These are phyloP conservation scores for Myotisia sp. DNA, from an alignment of 2,329 filamentous ascomycete species.

Conservation along the genomic window DNA sequence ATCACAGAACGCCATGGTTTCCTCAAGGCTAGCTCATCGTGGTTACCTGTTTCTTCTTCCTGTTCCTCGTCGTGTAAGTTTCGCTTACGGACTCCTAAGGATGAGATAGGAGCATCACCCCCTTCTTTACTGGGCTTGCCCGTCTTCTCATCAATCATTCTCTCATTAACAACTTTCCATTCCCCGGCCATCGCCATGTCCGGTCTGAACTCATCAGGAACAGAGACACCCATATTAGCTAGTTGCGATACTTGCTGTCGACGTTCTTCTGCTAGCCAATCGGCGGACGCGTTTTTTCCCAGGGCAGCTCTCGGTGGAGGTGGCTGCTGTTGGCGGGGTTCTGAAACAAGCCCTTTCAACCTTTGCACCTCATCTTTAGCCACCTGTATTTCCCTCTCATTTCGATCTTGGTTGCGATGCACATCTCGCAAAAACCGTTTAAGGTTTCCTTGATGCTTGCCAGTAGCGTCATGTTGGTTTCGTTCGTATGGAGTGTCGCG, in stretches of 20 bases:
- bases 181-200: constrained; percentile 82
- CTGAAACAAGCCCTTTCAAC: constrained; percentile 60
- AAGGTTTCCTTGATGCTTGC: constrained; percentile 67
- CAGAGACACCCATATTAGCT: constrained; percentile 68
- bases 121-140: too few relatives aligned
- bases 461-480: constrained; percentile 76
- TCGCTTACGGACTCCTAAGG: constrained; percentile 32
- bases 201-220: constrained; percentile 62
- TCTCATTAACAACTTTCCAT: constrained; percentile 58
- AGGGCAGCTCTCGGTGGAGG: constrained; percentile 20
- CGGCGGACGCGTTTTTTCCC: constrained; percentile 14
- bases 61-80: constrained; percentile 32
- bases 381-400: constrained; percentile 65
- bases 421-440: constrained; percentile 83
- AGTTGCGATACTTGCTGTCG: constrained; percentile 79
- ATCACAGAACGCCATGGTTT: constrained; percentile 33
- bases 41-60: constrained; percentile 26
- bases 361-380: constrained; percentile 76
- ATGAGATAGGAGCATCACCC: constrained; percentile 28
- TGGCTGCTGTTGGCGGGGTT: constrained; percentile 15
- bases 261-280: constrained; percentile 45
- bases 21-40: constrained; percentile 24
- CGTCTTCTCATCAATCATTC: constrained; percentile 17
- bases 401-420: constrained; percentile 67
- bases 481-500: constrained; percentile 85